Conservation (phyloP, 495 filamentous ascomycete genomes). For the Mycothermus thermophilus region DNA sequence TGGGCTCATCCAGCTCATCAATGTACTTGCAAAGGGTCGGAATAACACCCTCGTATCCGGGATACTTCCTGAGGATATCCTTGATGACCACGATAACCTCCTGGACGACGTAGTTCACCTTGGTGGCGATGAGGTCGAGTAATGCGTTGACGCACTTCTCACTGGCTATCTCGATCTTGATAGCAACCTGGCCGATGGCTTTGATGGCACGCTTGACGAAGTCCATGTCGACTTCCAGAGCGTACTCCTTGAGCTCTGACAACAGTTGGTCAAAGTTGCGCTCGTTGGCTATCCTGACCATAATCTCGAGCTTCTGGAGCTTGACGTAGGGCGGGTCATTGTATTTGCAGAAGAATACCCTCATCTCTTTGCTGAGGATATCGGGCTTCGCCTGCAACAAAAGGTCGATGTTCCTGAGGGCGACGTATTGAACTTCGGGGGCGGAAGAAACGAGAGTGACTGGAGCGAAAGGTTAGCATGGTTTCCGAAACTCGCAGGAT, state of each 20-base stretch:
- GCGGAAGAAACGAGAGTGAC: slow-evolving; percentile 93
- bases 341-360: slow-evolving; percentile 99
- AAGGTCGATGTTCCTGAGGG: slow-evolving; percentile 88
- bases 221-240: slow-evolving; percentile 97
- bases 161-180: slow-evolving; percentile 89
- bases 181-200: slow-evolving; percentile 93
- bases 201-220: slow-evolving; percentile 88
- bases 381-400: slow-evolving; percentile 90
- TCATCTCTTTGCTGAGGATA: slow-evolving; percentile 90
- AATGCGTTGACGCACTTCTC: slow-evolving; percentile 92
- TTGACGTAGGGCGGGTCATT: slow-evolving; percentile 98
- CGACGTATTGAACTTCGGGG: slow-evolving; percentile 96
- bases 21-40: slow-evolving; percentile 93
- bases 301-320: slow-evolving; percentile 93
- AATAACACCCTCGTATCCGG: slow-evolving; percentile 95
- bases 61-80: slow-evolving; percentile 95
- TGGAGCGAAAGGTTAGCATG: slow-evolving; percentile 23
- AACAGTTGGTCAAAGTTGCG: slow-evolving; percentile 92
- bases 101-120: slow-evolving; percentile 98
- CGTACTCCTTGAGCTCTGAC: slow-evolving; percentile 91
- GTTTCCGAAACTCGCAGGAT: background rate
- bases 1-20: slow-evolving; percentile 90
- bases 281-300: slow-evolving; percentile 98
- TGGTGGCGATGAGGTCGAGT: slow-evolving; percentile 85
- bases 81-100: slow-evolving; percentile 97